Percentiles rank a stretch among this genome's conserved stretches.
Evolutionary conservation across 2,329 filamentous ascomycete genomes (phyloP).

Genomic region (Orbilia oligospora): DNA sequence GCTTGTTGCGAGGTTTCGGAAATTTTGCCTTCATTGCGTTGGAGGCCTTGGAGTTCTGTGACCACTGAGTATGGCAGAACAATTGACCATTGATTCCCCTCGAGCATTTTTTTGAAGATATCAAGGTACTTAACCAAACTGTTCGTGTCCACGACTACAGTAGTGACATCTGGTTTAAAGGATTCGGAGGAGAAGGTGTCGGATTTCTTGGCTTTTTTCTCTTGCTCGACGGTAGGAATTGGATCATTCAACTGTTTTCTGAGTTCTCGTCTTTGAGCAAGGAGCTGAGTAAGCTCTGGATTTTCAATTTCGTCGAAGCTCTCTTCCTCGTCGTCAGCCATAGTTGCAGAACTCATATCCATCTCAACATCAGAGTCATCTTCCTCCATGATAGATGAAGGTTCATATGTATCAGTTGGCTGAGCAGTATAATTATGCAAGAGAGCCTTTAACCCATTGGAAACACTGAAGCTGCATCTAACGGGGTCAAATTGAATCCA

Average conservation of each 20-base stretch:
- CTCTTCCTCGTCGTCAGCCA: constrained; percentile 60
- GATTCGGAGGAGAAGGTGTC: constrained; percentile 24
- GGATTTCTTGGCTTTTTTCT: constrained; percentile 47
- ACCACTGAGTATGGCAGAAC: constrained; percentile 64
- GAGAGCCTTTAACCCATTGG: constrained; percentile 56
- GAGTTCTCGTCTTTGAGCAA: constrained; percentile 61
- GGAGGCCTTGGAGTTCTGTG: constrained; percentile 63
- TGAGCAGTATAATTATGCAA: constrained; percentile 46
- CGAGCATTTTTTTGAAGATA: constrained; percentile 63
- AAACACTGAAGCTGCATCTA: constrained; percentile 67
- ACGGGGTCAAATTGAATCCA: constrained; percentile 38
- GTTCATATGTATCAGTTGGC: constrained; percentile 11
- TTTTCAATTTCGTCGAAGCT: constrained; percentile 62
- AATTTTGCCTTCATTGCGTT: constrained; percentile 61
- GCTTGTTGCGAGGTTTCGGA: constrained; percentile 61
- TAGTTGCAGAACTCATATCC: constrained; percentile 56
- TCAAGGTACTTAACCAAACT: constrained; percentile 63
- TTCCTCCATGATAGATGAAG: constrained; percentile 24
- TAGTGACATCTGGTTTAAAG: constrained; percentile 57
- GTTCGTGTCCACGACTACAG: constrained; percentile 64
- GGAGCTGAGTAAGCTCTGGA: constrained; percentile 52
- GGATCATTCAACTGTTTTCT: constrained; percentile 60
- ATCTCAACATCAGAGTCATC: constrained; percentile 63
- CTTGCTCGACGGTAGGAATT: constrained; percentile 23
- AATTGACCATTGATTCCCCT: constrained; percentile 62